Base-by-base conservation (phyloP, 768 basidiomycete species). In the Russula abietina region DNA sequence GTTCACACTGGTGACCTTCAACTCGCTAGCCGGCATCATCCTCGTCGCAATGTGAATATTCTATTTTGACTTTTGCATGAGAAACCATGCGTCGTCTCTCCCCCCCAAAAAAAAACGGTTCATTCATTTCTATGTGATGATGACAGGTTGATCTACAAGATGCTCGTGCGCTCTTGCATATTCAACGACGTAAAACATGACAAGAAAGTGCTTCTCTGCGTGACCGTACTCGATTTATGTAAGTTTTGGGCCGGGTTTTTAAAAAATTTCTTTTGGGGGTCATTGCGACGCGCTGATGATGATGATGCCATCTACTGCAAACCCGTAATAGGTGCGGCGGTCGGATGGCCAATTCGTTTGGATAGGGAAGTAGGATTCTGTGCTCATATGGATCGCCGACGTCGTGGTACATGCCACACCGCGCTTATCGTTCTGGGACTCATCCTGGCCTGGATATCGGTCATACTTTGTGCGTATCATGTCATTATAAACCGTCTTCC, bases 161-260 rank as follows among this genome's bases (percentile, higher is more conserved):
- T 28, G 14, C 14, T 64, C 24, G 19, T 30, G 59, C 46, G 54
- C 17, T 33, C 58, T 2, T 64, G 54, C 7, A 53, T 60, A 17
- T 64, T 60, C 48, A 60, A 60, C 24, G 30, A 51, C 7, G 8
- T 45, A 33, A 64, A 59, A 49, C 28, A 16, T 11, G 63, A 64
- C 22, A 49, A 33, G 33, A 33, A 9, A n/a, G 39, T 5, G 41
- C 41, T 64, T 36, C 17, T 45, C 33, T 26, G 14, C 43, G 59
- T 64, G 26, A 16, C 58, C 32, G 10, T 55, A 10, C 54, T 64
- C 59, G 59, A 64, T 2, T 2, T 16, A 14, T 24, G 62, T 64
- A 50, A 55, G 58, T 59, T 9, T 10, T 30, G 2, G 5, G 12
- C 36, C 9, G n/a, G n/a, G 0, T 8, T 9, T 2, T 33, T 33